Percentiles rank a stretch among this genome's conserved stretches.
phyloP scores from a whole-genome alignment of 306 rosid species.

The Sechiopsis laciniata region DNA sequence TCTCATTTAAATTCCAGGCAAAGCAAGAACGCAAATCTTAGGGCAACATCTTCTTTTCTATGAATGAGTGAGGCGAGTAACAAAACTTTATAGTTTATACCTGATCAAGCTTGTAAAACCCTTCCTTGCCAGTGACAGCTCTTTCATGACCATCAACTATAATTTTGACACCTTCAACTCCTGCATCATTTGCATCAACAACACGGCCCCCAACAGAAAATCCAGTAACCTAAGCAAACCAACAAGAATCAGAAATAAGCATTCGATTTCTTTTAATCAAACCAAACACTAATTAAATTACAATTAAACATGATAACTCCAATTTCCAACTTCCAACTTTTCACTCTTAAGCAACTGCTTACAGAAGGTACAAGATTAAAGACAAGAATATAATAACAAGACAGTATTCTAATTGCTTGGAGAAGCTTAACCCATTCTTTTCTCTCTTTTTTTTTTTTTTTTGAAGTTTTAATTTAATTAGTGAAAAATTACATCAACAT shows the following conservation, averaged over 20 bases:
- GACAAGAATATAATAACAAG: too few species aligned
- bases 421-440: background rate
- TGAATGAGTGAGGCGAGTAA: background rate
- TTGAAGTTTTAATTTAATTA: background rate
- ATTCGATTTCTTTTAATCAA: background rate
- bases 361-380: background rate
- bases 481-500: background rate
- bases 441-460: too few species aligned
- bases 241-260: slow-evolving; percentile 16
- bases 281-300: background rate
- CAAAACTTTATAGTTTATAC: slow-evolving; percentile 34
- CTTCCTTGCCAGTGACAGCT: slow-evolving; percentile 78
- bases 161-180: slow-evolving; percentile 84
- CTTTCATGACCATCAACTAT: slow-evolving; percentile 89
- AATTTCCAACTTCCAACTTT: background rate
- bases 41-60: background rate
- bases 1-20: background rate
- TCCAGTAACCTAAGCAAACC: slow-evolving; percentile 76
- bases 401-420: too few species aligned
- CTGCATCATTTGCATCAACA: slow-evolving; percentile 72
- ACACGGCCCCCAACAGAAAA: slow-evolving; percentile 97
- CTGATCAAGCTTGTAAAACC: slow-evolving; percentile 97
- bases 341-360: background rate
- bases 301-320: background rate
- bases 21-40: background rate